Conservation (phyloP, 2,329 filamentous ascomycete genomes). For the Neonectria faginata region DNA sequence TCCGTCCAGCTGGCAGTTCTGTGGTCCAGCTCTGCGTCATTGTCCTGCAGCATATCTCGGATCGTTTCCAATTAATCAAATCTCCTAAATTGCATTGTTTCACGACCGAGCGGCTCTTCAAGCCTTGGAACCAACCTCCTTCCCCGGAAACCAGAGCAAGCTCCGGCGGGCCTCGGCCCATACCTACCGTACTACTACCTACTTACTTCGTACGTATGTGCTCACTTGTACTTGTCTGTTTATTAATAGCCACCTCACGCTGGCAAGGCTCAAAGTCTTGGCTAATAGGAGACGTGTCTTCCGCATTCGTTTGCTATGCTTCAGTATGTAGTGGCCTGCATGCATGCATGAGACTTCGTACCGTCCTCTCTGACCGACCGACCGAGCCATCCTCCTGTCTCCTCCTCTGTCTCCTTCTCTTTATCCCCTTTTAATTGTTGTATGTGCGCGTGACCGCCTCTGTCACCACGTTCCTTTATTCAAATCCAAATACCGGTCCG, state of each 20-base stretch:
- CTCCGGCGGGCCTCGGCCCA: constrained; percentile 11
- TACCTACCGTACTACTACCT: neutral
- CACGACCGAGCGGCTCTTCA: constrained; percentile 9
- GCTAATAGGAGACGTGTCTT: constrained; percentile 12
- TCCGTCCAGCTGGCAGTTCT: neutral
- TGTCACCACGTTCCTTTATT: constrained; percentile 2
- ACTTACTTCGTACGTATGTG: neutral
- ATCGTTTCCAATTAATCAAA: constrained; percentile 20
- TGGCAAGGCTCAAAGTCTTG: constrained; percentile 10
- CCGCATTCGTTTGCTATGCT: constrained; percentile 22
- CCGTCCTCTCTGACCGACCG: constrained; percentile 10
- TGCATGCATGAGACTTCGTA: constrained; percentile 15
- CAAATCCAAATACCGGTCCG: constrained; percentile 23
- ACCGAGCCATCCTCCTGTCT: constrained; percentile 3
- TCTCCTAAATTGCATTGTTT: constrained; percentile 22
- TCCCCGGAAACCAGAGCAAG: constrained; percentile 15
- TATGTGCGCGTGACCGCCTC: constrained; percentile 1
- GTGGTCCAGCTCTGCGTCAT: constrained; percentile 18
- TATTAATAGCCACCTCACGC: constrained; percentile 22
- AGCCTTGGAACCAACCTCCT: neutral
- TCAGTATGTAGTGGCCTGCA: neutral
- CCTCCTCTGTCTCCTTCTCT: neutral
- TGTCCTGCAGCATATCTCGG: neutral
- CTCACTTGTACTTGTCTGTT: constrained; percentile 10
- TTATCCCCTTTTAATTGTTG: constrained; percentile 10